Evolutionary conservation across 192 early-diverging fungal species (phyloP), one percentile per base, ranked within the genome.

Genomic region (Tieghemiomyces parasiticus): DNA sequence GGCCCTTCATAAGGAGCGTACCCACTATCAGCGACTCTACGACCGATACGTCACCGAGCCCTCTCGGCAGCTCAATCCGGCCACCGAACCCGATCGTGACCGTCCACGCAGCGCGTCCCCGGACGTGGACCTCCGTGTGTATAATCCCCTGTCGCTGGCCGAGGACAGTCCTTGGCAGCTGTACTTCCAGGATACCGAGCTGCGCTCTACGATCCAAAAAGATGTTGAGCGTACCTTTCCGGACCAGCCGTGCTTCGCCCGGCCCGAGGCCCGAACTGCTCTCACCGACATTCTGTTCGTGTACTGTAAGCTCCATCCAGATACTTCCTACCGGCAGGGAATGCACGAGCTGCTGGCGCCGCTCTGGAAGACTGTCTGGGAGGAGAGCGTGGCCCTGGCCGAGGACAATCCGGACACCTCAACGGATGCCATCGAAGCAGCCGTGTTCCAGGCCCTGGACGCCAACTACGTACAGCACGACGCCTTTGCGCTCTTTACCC

Each of bases 301-400:
- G 31, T 94, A 90, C 66, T 88, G 87, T 68, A 92, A 92, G 64
- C 74, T 92, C 65, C 85, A 98, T 63, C 73, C 77, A 16, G 83
- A 82, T 32, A 77, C 95, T n/a, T 84, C 86, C 20, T 98, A 98
- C 71, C 80, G 95, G 42, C 95, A 98, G 67, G 95, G 95, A 30
- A 98, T 98, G 95, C 95, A 98, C 64, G 95, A 98, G 67, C 62
- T 98, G 31, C 66, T 92, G 16, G 94, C 90, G 0, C 87, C 89
- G 24, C 71, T 95, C 22, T 79, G 89, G 20, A 69, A 82, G 70
- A 82, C 86, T 0, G 81, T 97, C 24, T 77, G 91, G 26, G 46
- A 65, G 6, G 94, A 97, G 58, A 28, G 35, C 19, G 3, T 48
- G 33, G 24, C 16, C 10, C 20, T 34, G 45, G 28, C 12, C n/a